A percentile compares a stretch with the other conserved stretches of the same genome.
These are phyloP conservation scores for Blepharisma stoltei DNA, from an alignment of 73 alveolate genomes.

Conservation along the genomic window DNA sequence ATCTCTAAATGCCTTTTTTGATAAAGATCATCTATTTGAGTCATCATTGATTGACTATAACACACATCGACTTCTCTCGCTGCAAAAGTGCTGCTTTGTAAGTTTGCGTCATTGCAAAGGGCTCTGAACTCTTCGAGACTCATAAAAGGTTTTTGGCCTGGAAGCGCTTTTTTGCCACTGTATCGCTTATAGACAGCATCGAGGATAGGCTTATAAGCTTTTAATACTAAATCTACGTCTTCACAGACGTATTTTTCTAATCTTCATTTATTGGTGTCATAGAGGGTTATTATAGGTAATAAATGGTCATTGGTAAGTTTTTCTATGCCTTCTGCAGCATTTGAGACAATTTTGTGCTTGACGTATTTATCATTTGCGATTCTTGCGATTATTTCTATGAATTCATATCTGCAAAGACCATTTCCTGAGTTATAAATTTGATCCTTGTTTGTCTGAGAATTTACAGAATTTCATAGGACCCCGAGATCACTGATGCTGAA, in stretches of 20 bases:
- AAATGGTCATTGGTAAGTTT: not conserved
- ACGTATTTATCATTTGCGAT: not conserved
- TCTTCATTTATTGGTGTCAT: slow-evolving; percentile 2
- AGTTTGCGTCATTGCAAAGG: too few relatives aligned
- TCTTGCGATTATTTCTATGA: not conserved
- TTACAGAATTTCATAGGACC: not conserved
- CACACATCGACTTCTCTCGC: too few relatives aligned
- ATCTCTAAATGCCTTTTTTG: too few relatives aligned
- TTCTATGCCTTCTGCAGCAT: not conserved
- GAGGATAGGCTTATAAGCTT: too few relatives aligned
- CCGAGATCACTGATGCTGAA: not conserved
- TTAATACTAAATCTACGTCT: not conserved
- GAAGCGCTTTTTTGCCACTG: too few relatives aligned
- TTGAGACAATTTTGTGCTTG: not conserved
- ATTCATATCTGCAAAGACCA: not conserved
- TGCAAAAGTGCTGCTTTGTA: too few relatives aligned
- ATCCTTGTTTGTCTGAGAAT: not conserved
- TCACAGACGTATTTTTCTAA: not conserved
- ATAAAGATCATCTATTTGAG: too few relatives aligned
- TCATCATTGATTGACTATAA: too few relatives aligned
- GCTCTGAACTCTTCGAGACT: too few relatives aligned
- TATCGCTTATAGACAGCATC: too few relatives aligned
- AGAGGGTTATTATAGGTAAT: not conserved
- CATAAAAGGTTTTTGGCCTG: too few relatives aligned
- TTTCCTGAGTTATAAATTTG: slow-evolving; percentile 4